These are phyloP conservation scores for Lentinula guzmanii DNA, from an alignment of 768 basidiomycete genomes.

Conservation along the genomic window DNA sequence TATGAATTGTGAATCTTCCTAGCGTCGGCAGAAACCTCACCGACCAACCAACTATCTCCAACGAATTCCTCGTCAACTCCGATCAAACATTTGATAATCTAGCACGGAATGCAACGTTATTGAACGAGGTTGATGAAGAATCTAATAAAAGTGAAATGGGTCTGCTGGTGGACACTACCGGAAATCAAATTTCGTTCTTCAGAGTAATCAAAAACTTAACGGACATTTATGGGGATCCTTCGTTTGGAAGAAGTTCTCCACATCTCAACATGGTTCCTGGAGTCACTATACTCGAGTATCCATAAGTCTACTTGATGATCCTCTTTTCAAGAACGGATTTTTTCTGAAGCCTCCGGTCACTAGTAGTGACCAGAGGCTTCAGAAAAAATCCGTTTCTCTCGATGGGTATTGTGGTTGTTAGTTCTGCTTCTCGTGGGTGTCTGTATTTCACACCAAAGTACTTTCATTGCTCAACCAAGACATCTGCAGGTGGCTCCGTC, in stretches of 20 bases:
- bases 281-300: conserved; percentile 6
- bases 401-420: conserved; percentile 1
- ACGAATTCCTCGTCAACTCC: conserved; percentile 12
- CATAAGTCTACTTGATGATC: too few relatives aligned
- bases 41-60: conserved; percentile 12
- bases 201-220: conserved; percentile 16
- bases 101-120: conserved; percentile 8
- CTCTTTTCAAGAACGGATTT: conserved; percentile 1
- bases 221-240: conserved; percentile 13
- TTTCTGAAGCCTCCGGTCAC: conserved; percentile 6
- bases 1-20: conserved; percentile 14
- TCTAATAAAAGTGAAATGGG: conserved; percentile 15
- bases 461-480: not conserved
- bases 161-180: conserved; percentile 13
- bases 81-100: conserved; percentile 12
- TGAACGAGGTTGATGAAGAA: conserved; percentile 1
- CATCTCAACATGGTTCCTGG: conserved; percentile 15
- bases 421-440: conserved; percentile 10
- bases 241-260: conserved; percentile 14
- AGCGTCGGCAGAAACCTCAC: conserved; percentile 15
- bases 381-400: too few relatives aligned
- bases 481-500: conserved; percentile 17
- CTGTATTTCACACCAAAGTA: not conserved
- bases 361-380: too few relatives aligned
- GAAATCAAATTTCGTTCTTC: conserved; percentile 18